Conservation (phyloP, 192 early-diverging fungal species). For the Ambispora gerdemannii region DNA sequence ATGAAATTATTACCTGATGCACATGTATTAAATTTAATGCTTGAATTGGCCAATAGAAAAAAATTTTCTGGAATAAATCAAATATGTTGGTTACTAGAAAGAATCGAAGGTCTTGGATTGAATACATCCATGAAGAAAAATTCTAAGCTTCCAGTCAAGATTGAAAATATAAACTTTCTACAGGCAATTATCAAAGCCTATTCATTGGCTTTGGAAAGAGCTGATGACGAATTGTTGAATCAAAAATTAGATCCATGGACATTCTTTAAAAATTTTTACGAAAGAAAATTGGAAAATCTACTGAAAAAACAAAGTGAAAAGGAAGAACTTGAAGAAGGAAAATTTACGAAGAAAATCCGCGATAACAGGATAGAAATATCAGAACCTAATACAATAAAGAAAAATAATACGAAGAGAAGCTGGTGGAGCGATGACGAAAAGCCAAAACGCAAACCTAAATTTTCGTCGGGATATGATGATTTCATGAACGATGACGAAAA, state of each 20-base stretch:
- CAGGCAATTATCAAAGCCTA: conserved; percentile 2
- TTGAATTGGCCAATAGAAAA: not conserved
- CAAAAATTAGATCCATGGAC: not conserved
- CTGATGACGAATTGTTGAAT: not conserved
- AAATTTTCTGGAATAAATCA: not conserved
- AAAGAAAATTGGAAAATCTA: not conserved
- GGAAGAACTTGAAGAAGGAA: not conserved
- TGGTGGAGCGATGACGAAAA: not conserved
- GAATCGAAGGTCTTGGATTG: not conserved
- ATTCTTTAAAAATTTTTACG: not conserved
- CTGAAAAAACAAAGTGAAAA: not conserved
- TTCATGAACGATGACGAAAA: too few relatives aligned
- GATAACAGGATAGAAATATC: not conserved
- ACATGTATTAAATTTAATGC: conserved; percentile 7
- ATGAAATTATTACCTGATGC: not conserved
- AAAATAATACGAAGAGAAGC: not conserved
- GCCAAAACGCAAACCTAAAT: too few relatives aligned
- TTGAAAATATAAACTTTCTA: conserved; percentile 2
- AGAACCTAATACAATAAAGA: not conserved
- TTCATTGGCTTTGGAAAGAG: not conserved
- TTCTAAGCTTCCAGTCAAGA: not conserved
- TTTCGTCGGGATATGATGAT: too few relatives aligned
- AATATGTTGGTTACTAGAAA: not conserved
- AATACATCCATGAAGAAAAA: not conserved
- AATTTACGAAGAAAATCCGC: not conserved